A percentile compares a stretch with the other conserved stretches of the same genome.
Evolutionary conservation across 2,329 filamentous ascomycete species (phyloP).

Genomic region (Hymenotorrendiella dingleyae): DNA sequence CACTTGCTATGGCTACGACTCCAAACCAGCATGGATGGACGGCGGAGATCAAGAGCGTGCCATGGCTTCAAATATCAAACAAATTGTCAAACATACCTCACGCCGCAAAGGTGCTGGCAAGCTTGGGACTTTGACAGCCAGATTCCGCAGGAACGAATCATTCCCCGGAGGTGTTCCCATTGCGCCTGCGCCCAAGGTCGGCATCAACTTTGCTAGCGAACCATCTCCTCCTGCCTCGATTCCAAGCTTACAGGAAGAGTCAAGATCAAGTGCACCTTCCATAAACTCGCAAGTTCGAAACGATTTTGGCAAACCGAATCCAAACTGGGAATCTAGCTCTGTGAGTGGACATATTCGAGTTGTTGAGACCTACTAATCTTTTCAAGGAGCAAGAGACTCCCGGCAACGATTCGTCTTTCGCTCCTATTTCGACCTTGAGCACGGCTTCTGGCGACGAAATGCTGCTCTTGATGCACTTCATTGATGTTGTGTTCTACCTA

Average conservation of each 20-base stretch:
- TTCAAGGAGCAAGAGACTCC: not conserved
- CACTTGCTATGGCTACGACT: conserved; percentile 46
- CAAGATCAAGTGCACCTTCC: too few species aligned
- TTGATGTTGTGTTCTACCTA: conserved; percentile 57
- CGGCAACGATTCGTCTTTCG: not conserved
- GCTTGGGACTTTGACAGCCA: conserved; percentile 1
- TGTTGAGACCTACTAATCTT: not conserved
- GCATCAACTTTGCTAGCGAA: not conserved
- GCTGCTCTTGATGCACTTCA: conserved; percentile 49
- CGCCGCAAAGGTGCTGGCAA: conserved; percentile 35
- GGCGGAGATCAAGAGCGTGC: conserved; percentile 19
- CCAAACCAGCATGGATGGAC: conserved; percentile 27
- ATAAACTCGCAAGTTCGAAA: too few species aligned
- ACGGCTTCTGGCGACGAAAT: conserved; percentile 13
- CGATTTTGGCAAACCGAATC: not conserved
- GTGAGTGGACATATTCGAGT: not conserved
- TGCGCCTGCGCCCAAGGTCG: not conserved
- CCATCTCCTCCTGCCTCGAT: not conserved
- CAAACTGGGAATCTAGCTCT: not conserved
- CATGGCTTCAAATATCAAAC: conserved; percentile 48
- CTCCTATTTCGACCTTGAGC: conserved; percentile 2
- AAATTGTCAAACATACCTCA: conserved; percentile 41
- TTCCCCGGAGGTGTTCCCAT: not conserved
- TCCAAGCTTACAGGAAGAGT: not conserved
- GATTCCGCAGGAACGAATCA: conserved; percentile 1